Base-by-base conservation (phyloP, 495 filamentous ascomycete genomes). In the Entonaema liquescens region DNA sequence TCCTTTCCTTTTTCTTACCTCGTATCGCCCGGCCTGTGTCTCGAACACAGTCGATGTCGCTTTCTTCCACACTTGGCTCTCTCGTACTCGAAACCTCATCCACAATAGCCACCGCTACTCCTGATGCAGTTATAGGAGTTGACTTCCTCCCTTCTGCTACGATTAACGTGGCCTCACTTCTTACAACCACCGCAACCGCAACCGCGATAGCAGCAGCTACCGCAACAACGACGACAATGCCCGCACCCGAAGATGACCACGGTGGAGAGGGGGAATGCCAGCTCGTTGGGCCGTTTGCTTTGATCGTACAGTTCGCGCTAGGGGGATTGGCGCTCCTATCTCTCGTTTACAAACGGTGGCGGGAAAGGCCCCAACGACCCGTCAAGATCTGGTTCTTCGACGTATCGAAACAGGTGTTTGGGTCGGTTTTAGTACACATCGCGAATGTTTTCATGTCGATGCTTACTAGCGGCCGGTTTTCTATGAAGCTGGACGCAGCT, bases 381-480 rank as follows among this genome's bases (percentile, higher is more conserved):
- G 64, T 98, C 61, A 93, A 93, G 80, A 92, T 99, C 68, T 99
- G 94, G 94, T 93, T 90, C 72, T 98, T 98, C 76, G 95, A 99
- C 80, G 95, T 89, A 33, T 95, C 91, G 15, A 99, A 99, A 82
- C 95, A 99, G 82, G 93, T 99, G n/a, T 90, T 97, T 67, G 95
- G 95, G 9, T 94, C 92, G 47, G 88, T 92, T 47, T 86, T 99
- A 82, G 88, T 97, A 25, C 95, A 99, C 79, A 84, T 93, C 28
- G 90, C 93, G 21, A 99, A 99, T 77, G 86, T 99, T 8, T 84
- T 97, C 74, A 94, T 99, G 90, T 96, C 93, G 49, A 92, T 99
- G 93, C 85, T 98, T 59, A 94, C 92, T 4, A 92, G 92, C 53
- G 94, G 94, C 19, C 87, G 90, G 74, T 89, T 93, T 81, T 79